Evolutionary conservation across 2,329 filamentous ascomycete species (phyloP), one percentile per base, ranked within the genome.

Genomic region (Monosporascus sp.): DNA sequence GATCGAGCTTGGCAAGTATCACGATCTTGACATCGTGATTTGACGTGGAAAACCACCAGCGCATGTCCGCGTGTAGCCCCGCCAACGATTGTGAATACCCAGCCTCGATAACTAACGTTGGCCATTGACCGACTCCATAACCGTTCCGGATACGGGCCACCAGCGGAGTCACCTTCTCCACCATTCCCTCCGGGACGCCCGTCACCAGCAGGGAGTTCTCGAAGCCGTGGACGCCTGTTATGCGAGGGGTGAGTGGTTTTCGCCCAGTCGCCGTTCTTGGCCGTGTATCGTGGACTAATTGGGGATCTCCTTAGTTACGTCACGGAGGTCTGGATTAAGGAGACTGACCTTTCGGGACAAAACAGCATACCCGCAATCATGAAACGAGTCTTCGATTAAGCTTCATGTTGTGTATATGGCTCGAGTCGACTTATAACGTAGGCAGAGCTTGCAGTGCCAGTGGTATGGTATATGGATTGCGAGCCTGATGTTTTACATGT

Each of bases 181-280:
- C 20, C 38, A 51, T 54, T 45, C 9, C 45, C 46, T 24, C 47
- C 47, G 16, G 47, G 51, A 19, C 38, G 51, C n/a, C n/a, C n/a
- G n/a, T n/a, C n/a, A n/a, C n/a, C n/a, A n/a, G n/a, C n/a, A n/a
- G n/a, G n/a, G n/a, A n/a, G n/a, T n/a, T n/a, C n/a, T n/a, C n/a
- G n/a, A n/a, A n/a, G n/a, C n/a, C n/a, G n/a, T n/a, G n/a, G n/a
- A n/a, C n/a, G n/a, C n/a, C n/a, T n/a, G n/a, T n/a, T n/a, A n/a
- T n/a, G n/a, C n/a, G n/a, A n/a, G n/a, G n/a, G n/a, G n/a, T n/a
- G n/a, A n/a, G n/a, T n/a, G 1, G 86, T 82, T 41, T 80, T 74
- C 55, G 89, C 85, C 84, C 84, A 88, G 58, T 84, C 78, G 60
- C 88, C 85, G 61, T 82, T 77, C 59, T 83, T 81, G 24, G 85